phyloP scores from a whole-genome alignment of 495 filamentous ascomycete genomes.

The Penicillium soppii region DNA sequence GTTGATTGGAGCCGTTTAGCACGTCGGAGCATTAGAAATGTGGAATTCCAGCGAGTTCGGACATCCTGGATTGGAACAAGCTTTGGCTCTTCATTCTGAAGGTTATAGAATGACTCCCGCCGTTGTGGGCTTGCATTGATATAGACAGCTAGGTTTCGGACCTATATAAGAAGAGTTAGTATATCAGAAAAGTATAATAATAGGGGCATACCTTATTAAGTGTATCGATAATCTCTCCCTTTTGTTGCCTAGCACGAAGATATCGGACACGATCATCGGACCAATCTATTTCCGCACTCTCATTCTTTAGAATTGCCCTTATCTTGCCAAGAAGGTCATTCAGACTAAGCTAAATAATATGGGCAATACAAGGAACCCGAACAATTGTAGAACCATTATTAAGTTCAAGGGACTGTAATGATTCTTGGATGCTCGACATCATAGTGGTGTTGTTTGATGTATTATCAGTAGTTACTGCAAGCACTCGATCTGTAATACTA shows the following conservation, averaged over 20 bases:
- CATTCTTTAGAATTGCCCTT: neutral
- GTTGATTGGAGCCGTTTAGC: constrained; percentile 1
- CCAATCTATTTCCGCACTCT: neutral
- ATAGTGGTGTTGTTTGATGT: no score
- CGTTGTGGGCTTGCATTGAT: no score
- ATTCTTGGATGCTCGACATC: constrained; percentile 2
- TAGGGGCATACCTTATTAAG: neutral
- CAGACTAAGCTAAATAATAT: constrained; percentile 1
- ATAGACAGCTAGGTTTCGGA: no score
- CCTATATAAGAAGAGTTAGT: neutral
- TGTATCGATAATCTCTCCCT: neutral
- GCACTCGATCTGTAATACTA: no score
- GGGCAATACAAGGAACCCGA: neutral
- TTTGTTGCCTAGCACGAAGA: neutral
- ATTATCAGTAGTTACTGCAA: no score
- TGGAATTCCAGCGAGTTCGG: no score
- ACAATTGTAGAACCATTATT: constrained; percentile 2
- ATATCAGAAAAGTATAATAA: neutral
- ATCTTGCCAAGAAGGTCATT: constrained; percentile 3
- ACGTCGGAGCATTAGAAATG: constrained; percentile 6
- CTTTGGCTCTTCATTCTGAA: neutral
- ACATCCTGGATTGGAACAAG: constrained; percentile 13
- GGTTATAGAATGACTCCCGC: neutral
- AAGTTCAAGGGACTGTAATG: neutral
- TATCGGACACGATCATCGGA: neutral